Percentiles rank a stretch among this genome's conserved stretches.
These are phyloP conservation scores for Asterella californica DNA, from an alignment of 225 moss, liverwort and hornwort species.

Conservation along the genomic window DNA sequence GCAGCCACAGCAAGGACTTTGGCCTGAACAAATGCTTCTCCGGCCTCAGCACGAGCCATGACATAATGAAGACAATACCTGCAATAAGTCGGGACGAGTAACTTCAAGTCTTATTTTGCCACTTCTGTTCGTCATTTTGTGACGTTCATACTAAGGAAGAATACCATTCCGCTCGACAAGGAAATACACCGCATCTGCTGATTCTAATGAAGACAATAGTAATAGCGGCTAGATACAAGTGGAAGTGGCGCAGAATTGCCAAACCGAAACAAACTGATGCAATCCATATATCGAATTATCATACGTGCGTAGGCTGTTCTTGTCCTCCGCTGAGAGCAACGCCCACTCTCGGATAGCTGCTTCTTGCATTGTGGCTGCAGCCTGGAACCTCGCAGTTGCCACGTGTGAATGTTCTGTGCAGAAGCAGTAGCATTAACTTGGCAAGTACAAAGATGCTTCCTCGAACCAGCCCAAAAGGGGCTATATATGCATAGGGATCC, in stretches of 20 bases:
- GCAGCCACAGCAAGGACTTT: slow-evolving; percentile 98
- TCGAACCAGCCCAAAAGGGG: too few relatives aligned
- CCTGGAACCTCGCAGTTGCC: slow-evolving; percentile 94
- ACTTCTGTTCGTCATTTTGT: background rate
- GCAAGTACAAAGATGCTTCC: background rate
- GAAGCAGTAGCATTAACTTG: background rate
- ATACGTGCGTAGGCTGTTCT: slow-evolving; percentile 83
- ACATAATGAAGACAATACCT: slow-evolving; percentile 99
- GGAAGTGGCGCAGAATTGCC: background rate
- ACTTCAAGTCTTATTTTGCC: background rate
- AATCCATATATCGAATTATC: background rate
- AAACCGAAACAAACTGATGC: too few relatives aligned
- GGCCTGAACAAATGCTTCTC: slow-evolving; percentile 89
- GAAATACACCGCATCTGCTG: background rate
- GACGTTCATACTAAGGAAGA: background rate
- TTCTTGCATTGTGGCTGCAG: slow-evolving; percentile 98
- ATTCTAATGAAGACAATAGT: background rate
- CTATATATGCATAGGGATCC: too few relatives aligned
- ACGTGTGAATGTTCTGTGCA: slow-evolving; percentile 82
- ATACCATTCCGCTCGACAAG: background rate
- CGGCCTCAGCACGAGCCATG: slow-evolving; percentile 88
- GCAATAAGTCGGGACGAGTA: slow-evolving; percentile 1
- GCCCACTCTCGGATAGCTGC: slow-evolving; percentile 95
- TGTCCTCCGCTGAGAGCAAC: slow-evolving; percentile 75
- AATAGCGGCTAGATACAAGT: background rate